Conservation (phyloP, 495 filamentous ascomycete genomes). For the Daldinia caldariorum region DNA sequence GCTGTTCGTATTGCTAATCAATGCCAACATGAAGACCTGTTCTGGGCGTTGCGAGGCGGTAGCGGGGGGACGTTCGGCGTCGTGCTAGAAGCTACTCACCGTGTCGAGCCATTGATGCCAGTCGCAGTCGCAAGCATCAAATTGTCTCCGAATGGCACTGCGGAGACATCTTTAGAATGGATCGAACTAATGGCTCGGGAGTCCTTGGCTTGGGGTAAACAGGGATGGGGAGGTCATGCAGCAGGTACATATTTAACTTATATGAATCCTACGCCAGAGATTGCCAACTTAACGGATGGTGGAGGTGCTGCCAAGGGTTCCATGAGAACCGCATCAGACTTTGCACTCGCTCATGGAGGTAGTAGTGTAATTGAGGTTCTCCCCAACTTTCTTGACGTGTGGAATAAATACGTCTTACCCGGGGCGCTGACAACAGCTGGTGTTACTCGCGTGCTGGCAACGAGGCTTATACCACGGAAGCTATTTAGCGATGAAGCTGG, state of each 20-base stretch:
- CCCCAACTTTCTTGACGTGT: slow-evolving; percentile 50
- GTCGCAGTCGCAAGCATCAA: neutral
- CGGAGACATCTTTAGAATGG: slow-evolving; percentile 40
- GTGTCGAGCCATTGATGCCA: neutral
- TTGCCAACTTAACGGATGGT: neutral
- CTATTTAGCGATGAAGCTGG: neutral
- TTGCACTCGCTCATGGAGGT: slow-evolving; percentile 22
- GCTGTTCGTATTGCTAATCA: neutral
- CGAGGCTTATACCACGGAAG: slow-evolving; percentile 44
- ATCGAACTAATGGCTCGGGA: slow-evolving; percentile 55
- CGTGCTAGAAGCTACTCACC: neutral
- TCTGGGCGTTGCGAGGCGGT: neutral
- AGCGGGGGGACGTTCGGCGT: neutral
- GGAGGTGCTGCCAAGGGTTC: neutral
- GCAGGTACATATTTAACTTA: slow-evolving; percentile 51
- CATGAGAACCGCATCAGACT: neutral
- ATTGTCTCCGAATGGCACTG: neutral
- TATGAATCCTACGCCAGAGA: slow-evolving; percentile 50
- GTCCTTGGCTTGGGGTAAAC: slow-evolving; percentile 54
- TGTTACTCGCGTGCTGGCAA: slow-evolving; percentile 46
- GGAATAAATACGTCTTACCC: slow-evolving; percentile 50
- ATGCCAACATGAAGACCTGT: neutral
- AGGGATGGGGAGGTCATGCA: slow-evolving; percentile 61
- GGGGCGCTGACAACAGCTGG: slow-evolving; percentile 48
- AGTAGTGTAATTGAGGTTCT: slow-evolving; percentile 48